These are phyloP conservation scores for Mediolabrus comicus DNA, from an alignment of 108 stramenopile genomes.

Conservation along the genomic window DNA sequence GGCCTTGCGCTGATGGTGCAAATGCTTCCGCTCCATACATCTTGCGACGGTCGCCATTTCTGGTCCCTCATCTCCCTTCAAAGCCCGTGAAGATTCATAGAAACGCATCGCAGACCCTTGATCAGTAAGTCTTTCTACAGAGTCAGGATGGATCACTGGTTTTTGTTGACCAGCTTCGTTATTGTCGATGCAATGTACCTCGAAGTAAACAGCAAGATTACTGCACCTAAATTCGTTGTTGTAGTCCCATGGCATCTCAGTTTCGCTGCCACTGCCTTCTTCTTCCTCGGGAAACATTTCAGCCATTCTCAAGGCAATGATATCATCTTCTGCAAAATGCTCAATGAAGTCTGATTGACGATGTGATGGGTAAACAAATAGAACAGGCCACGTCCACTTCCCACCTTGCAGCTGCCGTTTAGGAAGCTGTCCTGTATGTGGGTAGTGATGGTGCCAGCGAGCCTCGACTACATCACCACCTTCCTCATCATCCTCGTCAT, in stretches of 20 bases:
- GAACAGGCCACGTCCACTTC: conserved; percentile 78
- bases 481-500: conserved; percentile 69
- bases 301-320: conserved; percentile 83
- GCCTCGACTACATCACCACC: conserved; percentile 56
- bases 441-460: conserved; percentile 85
- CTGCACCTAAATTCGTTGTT: conserved; percentile 85
- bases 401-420: conserved; percentile 7
- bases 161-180: conserved; percentile 10
- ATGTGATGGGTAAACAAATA: conserved; percentile 88
- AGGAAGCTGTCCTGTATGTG: conserved; percentile 79
- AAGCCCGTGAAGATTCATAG: conserved; percentile 81
- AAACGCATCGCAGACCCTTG: conserved; percentile 81
- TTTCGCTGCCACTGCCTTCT: conserved; percentile 42
- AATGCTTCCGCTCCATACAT: conserved; percentile 77
- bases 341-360: conserved; percentile 86
- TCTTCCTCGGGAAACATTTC: conserved; percentile 88
- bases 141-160: conserved; percentile 70
- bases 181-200: conserved; percentile 59
- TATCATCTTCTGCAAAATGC: conserved; percentile 72
- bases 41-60: conserved; percentile 77
- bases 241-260: conserved; percentile 82
- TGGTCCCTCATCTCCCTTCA: conserved; percentile 87
- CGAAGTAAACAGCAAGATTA: conserved; percentile 87
- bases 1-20: conserved; percentile 72
- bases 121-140: conserved; percentile 65